These are phyloP conservation scores for Mortierella sp. DNA, from an alignment of 371 early-diverging fungal genomes.

Conservation along the genomic window DNA sequence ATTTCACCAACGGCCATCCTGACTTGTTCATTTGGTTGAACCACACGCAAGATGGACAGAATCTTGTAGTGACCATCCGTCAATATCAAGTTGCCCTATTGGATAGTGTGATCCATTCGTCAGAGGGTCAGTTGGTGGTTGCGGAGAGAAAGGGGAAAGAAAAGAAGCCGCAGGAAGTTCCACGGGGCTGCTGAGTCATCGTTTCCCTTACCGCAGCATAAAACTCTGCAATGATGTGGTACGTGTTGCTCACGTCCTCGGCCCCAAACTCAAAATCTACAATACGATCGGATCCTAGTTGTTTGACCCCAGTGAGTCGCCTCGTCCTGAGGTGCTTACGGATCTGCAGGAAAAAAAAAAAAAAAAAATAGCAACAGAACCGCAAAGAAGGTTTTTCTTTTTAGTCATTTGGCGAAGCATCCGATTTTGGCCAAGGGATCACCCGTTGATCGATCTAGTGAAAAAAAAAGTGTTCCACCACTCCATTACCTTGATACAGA, in stretches of 20 bases:
- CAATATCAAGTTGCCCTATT: constrained; percentile 93
- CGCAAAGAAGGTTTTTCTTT: too few relatives aligned
- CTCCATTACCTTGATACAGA: constrained; percentile 88
- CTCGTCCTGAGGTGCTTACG: constrained; percentile 92
- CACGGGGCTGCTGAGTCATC: constrained; percentile 7
- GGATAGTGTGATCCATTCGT: too few relatives aligned
- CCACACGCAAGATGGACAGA: constrained; percentile 85
- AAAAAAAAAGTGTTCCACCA: too few relatives aligned
- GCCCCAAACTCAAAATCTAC: constrained; percentile 94
- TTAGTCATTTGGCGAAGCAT: too few relatives aligned
- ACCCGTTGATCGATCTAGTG: too few relatives aligned
- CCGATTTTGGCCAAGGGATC: too few relatives aligned
- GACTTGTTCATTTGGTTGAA: constrained; percentile 79
- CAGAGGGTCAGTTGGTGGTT: neutral
- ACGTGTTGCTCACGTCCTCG: constrained; percentile 71
- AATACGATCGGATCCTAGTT: constrained; percentile 93
- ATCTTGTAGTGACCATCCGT: constrained; percentile 91
- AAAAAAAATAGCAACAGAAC: too few relatives aligned
- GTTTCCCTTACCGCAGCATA: constrained; percentile 78
- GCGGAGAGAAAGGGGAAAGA: neutral
- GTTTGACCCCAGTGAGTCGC: constrained; percentile 82
- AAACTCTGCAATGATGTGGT: constrained; percentile 94
- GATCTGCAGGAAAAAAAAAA: constrained; percentile 58
- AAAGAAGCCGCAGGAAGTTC: neutral
- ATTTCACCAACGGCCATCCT: constrained; percentile 85